Evolutionary conservation across 2,329 filamentous ascomycete species (phyloP).

Genomic region (Arthrobotrys musiformis): DNA sequence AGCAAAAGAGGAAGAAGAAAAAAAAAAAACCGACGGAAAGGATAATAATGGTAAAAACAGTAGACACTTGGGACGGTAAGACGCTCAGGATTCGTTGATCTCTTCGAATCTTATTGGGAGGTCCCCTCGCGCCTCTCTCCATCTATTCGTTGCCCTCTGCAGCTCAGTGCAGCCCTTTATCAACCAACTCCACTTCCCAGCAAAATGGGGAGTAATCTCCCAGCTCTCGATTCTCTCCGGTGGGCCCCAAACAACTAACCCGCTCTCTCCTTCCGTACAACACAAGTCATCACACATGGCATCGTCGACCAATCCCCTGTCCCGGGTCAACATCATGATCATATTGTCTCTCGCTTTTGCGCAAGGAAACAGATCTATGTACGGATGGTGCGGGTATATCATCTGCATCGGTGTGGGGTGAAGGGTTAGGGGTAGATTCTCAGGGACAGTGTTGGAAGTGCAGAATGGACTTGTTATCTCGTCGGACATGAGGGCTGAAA

Average conservation of each 20-base stretch:
- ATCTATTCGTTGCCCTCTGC: slow-evolving; percentile 46
- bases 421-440: slow-evolving; percentile 54
- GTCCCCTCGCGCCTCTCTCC: slow-evolving; percentile 50
- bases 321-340: slow-evolving; percentile 57
- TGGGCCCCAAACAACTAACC: slow-evolving; percentile 47
- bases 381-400: slow-evolving; percentile 61
- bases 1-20: neutral
- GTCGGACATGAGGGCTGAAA: slow-evolving; percentile 45
- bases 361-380: slow-evolving; percentile 63
- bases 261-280: slow-evolving; percentile 37
- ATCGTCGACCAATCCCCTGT: slow-evolving; percentile 56
- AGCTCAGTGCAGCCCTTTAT: slow-evolving; percentile 63
- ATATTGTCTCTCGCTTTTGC: slow-evolving; percentile 62
- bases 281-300: slow-evolving; percentile 57
- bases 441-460: slow-evolving; percentile 40
- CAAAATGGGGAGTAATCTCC: slow-evolving; percentile 61
- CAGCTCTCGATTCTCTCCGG: slow-evolving; percentile 52
- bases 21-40: no score
- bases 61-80: no score
- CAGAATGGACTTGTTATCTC: slow-evolving; percentile 57
- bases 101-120: slow-evolving; percentile 50
- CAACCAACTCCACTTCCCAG: slow-evolving; percentile 70
- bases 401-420: slow-evolving; percentile 61
- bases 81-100: slow-evolving; percentile 38
- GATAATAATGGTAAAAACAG: neutral